phyloP scores from a whole-genome alignment of 176 grass and related monocot species.

The Chrysopogon serrulatus region DNA sequence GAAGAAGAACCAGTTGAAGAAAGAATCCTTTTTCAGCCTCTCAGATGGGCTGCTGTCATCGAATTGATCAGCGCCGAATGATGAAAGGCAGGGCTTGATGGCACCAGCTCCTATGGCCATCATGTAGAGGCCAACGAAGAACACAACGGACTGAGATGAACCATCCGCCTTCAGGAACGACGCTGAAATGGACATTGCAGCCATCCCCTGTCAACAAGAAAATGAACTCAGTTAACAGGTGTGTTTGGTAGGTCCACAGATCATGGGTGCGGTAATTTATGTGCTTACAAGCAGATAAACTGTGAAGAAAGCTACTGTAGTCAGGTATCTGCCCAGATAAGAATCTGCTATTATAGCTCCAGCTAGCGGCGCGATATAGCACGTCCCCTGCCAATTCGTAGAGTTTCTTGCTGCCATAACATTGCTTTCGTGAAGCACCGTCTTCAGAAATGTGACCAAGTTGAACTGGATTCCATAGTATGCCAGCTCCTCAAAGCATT shows the following conservation, averaged over 20 bases:
- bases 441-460: conserved; percentile 64
- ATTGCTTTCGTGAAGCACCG: conserved; percentile 51
- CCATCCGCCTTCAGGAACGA: no score
- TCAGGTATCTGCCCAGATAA: conserved; percentile 66
- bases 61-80: no score
- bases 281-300: conserved; percentile 61
- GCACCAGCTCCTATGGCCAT: no score
- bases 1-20: no score
- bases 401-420: conserved; percentile 47
- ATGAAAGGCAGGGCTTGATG: no score
- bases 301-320: conserved; percentile 46
- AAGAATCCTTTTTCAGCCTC: no score
- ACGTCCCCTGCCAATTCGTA: conserved; percentile 61
- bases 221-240: conserved; percentile 12
- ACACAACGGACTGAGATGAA: no score
- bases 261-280: background rate
- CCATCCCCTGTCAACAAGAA: conserved; percentile 54
- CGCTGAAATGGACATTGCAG: conserved; percentile 61
- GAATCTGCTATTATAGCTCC: conserved; percentile 70
- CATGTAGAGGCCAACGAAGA: no score
- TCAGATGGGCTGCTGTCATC: no score
- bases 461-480: conserved; percentile 63
- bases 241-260: background rate
- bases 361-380: conserved; percentile 55
- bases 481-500: conserved; percentile 56